These are phyloP conservation scores for Discostella stelligeroides DNA, from an alignment of 108 stramenopile species.

Conservation along the genomic window DNA sequence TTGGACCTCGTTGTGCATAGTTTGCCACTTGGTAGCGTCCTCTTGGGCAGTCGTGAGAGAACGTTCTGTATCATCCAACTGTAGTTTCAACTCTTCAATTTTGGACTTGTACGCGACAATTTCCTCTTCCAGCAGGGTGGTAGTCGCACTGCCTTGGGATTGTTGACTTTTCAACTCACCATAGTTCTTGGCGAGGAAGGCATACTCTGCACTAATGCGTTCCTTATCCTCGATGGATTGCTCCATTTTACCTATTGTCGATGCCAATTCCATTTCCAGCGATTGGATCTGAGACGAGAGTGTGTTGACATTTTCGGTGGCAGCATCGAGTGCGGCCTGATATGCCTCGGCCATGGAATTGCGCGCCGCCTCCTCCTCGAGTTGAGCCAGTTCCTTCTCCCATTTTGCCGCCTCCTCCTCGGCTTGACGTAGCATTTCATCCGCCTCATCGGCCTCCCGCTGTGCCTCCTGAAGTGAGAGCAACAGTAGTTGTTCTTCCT, in stretches of 20 bases:
- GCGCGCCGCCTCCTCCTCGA: neutral
- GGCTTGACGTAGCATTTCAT: slow-evolving; percentile 7
- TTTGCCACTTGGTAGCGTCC: slow-evolving; percentile 21
- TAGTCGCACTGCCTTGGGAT: neutral
- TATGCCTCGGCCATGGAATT: slow-evolving; percentile 37
- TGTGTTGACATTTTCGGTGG: slow-evolving; percentile 42
- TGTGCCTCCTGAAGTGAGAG: slow-evolving; percentile 21
- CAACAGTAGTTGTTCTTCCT: slow-evolving; percentile 3
- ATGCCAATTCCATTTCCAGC: slow-evolving; percentile 30
- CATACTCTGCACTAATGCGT: slow-evolving; percentile 44
- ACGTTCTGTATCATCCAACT: neutral
- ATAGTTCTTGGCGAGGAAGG: slow-evolving; percentile 45
- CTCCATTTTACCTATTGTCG: slow-evolving; percentile 17
- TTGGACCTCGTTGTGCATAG: slow-evolving; percentile 20
- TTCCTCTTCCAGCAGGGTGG: slow-evolving; percentile 16
- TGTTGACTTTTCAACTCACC: slow-evolving; percentile 28
- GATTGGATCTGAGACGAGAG: slow-evolving; percentile 30
- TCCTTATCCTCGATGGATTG: slow-evolving; percentile 35
- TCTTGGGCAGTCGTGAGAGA: slow-evolving; percentile 14
- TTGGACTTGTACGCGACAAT: slow-evolving; percentile 14
- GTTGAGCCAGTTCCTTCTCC: slow-evolving; percentile 22
- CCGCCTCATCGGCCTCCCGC: slow-evolving; percentile 25
- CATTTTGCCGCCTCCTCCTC: slow-evolving; percentile 25
- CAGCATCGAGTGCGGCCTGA: slow-evolving; percentile 37
- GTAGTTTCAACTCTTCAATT: slow-evolving; percentile 9